Percentiles rank a stretch among this genome's conserved stretches.
Evolutionary conservation across 2,329 filamentous ascomycete species (phyloP).

Genomic region (Didymella arachidicola): DNA sequence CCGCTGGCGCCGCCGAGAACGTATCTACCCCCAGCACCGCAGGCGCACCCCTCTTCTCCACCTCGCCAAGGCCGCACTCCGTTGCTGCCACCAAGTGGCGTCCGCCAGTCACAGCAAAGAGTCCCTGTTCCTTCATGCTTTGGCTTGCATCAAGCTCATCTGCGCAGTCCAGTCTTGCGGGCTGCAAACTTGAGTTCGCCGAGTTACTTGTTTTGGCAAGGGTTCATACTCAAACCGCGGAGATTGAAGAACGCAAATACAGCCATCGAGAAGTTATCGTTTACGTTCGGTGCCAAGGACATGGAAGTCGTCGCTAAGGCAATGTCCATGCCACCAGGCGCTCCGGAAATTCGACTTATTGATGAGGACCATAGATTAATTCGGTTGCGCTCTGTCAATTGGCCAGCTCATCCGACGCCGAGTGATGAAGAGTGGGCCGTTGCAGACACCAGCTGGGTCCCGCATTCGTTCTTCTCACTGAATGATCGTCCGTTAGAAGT

Average conservation of each 20-base stretch:
- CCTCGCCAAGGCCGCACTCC: not conserved
- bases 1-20: not conserved
- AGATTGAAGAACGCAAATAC: slow-evolving; percentile 44
- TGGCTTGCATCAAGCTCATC: slow-evolving; percentile 66
- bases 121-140: slow-evolving; percentile 56
- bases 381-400: slow-evolving; percentile 72
- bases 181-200: slow-evolving; percentile 23
- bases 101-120: slow-evolving; percentile 48
- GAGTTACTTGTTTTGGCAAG: slow-evolving; percentile 66
- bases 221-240: slow-evolving; percentile 60
- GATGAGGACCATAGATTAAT: slow-evolving; percentile 66
- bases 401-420: slow-evolving; percentile 42
- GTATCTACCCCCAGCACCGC: not conserved
- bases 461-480: slow-evolving; percentile 72
- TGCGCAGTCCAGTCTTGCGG: slow-evolving; percentile 61
- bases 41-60: not conserved
- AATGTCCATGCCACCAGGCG: slow-evolving; percentile 33
- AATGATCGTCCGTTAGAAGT: slow-evolving; percentile 66
- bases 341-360: slow-evolving; percentile 45
- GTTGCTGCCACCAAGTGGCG: slow-evolving; percentile 49
- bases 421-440: slow-evolving; percentile 67
- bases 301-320: slow-evolving; percentile 50
- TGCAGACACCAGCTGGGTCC: slow-evolving; percentile 71
- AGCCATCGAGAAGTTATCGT: slow-evolving; percentile 56
- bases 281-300: slow-evolving; percentile 55